Evolutionary conservation across 2,329 filamentous ascomycete species (phyloP).

Genomic region (Chaetothyriales sp.): DNA sequence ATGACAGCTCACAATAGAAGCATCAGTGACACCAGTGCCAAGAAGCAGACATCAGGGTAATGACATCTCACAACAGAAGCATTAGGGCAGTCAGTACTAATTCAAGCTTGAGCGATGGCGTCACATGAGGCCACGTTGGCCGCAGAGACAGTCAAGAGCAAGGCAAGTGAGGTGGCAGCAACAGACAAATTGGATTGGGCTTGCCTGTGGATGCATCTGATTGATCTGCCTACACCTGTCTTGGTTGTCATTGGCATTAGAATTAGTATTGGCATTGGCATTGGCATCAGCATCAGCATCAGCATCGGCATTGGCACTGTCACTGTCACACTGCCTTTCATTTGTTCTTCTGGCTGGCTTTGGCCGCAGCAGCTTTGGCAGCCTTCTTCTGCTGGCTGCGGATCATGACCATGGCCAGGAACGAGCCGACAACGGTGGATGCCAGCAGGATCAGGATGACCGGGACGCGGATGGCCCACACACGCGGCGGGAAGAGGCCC

Average conservation of each 20-base stretch:
- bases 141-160: neutral
- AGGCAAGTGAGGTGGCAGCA: neutral
- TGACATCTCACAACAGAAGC: no score
- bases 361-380: conserved; percentile 71
- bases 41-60: no score
- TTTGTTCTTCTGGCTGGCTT: neutral
- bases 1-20: no score
- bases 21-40: no score
- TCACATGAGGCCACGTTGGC: no score
- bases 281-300: conserved; percentile 5
- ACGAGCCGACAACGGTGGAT: conserved; percentile 86
- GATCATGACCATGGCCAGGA: conserved; percentile 96
- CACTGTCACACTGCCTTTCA: neutral
- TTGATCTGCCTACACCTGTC: neutral
- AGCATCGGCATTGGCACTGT: neutral
- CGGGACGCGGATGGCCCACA: conserved; percentile 97
- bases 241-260: neutral
- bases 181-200: neutral
- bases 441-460: conserved; percentile 90
- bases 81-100: no score
- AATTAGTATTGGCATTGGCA: neutral
- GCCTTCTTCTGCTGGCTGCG: conserved; percentile 96
- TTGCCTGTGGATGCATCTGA: neutral
- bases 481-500: conserved; percentile 86
- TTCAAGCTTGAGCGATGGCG: no score